These are phyloP conservation scores for Moesziomyces aphidis DNA, from an alignment of 1,284 basidiomycete species.

Conservation along the genomic window DNA sequence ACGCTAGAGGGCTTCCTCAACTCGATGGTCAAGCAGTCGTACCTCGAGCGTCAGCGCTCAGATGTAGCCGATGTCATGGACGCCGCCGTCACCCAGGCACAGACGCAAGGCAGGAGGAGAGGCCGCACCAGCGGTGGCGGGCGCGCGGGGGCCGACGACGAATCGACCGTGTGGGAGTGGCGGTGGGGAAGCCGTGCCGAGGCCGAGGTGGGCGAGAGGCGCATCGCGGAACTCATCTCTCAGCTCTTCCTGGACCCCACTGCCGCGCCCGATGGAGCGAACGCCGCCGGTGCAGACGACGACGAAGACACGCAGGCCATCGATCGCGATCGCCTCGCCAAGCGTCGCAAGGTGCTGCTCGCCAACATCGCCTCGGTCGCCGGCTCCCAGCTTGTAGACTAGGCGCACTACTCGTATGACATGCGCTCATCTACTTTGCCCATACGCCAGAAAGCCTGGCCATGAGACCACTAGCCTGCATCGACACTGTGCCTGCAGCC, in stretches of 20 bases:
- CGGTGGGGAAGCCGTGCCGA: constrained; percentile 66
- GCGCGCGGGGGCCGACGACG: constrained; percentile 32
- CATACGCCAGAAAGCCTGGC: too few relatives aligned
- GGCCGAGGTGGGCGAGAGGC: constrained; percentile 62
- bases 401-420: too few relatives aligned
- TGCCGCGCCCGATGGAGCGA: constrained; percentile 15
- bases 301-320: constrained; percentile 32
- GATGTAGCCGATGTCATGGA: constrained; percentile 25
- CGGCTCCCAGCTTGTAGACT: constrained; percentile 43
- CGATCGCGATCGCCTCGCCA: constrained; percentile 20
- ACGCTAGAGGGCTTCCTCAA: constrained; percentile 53
- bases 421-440: too few relatives aligned
- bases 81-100: constrained; percentile 25
- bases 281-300: constrained; percentile 21
- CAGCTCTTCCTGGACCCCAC: constrained; percentile 46
- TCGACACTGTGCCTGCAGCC: too few relatives aligned
- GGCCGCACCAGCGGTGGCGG: constrained; percentile 19
- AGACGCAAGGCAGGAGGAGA: constrained; percentile 20
- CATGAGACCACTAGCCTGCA: too few relatives aligned
- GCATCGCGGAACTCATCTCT: constrained; percentile 60
- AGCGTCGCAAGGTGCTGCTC: constrained; percentile 33
- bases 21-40: constrained; percentile 53
- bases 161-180: constrained; percentile 59
- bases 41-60: constrained; percentile 58
- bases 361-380: constrained; percentile 44